phyloP scores from a whole-genome alignment of 305 asterid species.

The Striga hermonthica region DNA sequence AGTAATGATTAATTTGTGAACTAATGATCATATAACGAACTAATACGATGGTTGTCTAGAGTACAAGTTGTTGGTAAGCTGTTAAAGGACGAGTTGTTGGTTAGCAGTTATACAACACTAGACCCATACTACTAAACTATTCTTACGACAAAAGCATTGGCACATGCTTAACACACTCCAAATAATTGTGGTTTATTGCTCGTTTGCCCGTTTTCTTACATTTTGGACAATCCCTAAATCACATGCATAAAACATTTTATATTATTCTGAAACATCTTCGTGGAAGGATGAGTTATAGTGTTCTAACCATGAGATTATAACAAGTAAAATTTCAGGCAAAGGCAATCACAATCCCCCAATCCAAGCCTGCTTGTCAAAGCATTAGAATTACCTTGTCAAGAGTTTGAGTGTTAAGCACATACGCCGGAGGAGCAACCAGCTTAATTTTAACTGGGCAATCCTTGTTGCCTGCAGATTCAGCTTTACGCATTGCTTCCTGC shows the following conservation, averaged over 20 bases:
- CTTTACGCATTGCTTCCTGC: slow-evolving; percentile 96
- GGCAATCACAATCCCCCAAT: slow-evolving; percentile 19
- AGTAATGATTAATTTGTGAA: not conserved
- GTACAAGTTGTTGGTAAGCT: not conserved
- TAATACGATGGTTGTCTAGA: not conserved
- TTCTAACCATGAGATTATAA: not conserved
- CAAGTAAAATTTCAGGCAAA: not conserved
- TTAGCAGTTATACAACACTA: not conserved
- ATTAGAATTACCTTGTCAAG: slow-evolving; percentile 77
- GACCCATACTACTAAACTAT: not conserved
- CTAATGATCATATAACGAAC: not conserved
- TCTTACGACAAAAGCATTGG: not conserved
- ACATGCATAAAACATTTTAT: not conserved
- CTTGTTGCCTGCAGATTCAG: slow-evolving; percentile 94
- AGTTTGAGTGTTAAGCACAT: slow-evolving; percentile 93
- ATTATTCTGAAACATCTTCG: not conserved
- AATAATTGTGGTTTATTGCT: slow-evolving; percentile 5
- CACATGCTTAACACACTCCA: not conserved
- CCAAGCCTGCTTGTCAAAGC: slow-evolving; percentile 13
- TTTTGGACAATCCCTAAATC: not conserved
- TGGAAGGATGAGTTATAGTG: slow-evolving; percentile 14
- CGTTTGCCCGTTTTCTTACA: not conserved
- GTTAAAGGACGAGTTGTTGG: slow-evolving; percentile 3
- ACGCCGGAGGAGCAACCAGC: slow-evolving; percentile 96
- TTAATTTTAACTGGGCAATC: slow-evolving; percentile 95